phyloP scores from a whole-genome alignment of 148 eudicot species.

The Rhododendron henanense region DNA sequence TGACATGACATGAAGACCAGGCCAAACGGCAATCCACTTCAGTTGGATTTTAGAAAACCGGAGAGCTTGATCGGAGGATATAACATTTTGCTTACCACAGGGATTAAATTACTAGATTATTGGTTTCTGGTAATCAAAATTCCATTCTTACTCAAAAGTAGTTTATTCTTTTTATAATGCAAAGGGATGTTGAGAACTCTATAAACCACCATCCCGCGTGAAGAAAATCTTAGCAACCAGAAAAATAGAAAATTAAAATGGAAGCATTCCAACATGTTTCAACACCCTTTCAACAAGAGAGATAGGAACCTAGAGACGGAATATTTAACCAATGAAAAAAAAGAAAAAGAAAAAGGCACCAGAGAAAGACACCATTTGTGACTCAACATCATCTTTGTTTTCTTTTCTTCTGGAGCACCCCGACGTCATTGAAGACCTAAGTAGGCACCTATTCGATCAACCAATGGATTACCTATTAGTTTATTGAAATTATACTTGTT shows the following conservation, averaged over 20 bases:
- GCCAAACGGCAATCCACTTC: no score
- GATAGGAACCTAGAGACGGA: neutral
- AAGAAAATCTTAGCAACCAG: neutral
- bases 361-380: slow-evolving; percentile 6
- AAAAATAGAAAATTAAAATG: no score
- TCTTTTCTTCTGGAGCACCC: neutral
- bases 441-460: neutral
- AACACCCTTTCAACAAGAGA: neutral
- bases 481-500: neutral
- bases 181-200: no score
- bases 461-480: neutral
- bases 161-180: no score
- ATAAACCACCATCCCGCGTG: no score
- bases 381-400: neutral
- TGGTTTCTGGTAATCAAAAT: no score
- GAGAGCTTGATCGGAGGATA: no score
- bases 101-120: no score
- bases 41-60: no score
- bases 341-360: neutral
- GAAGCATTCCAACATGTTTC: neutral
- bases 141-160: no score
- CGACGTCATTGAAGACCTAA: neutral
- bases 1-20: no score
- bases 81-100: no score
- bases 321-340: neutral